phyloP scores from a whole-genome alignment of 2,329 filamentous ascomycete genomes.

The Xylariaceae sp. region DNA sequence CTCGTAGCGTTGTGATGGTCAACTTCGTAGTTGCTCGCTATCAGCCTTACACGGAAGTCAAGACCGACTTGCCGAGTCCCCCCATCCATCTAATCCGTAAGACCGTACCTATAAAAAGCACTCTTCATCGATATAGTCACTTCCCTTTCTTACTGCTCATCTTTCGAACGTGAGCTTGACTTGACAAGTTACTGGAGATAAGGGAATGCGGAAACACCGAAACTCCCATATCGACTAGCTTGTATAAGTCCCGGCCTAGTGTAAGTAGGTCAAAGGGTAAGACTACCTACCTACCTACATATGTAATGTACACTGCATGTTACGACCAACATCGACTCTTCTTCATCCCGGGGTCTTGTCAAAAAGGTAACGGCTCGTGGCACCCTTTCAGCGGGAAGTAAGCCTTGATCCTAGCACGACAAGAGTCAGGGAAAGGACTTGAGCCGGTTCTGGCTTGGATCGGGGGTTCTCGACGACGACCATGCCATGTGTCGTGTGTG shows the following conservation, averaged over 20 bases:
- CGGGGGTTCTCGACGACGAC: neutral
- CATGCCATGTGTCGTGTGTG: neutral
- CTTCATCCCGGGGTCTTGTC: neutral
- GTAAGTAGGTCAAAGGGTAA: too few species aligned
- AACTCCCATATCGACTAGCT: neutral
- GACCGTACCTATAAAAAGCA: neutral
- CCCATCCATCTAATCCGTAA: too few species aligned
- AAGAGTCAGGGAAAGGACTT: neutral
- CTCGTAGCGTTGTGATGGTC: neutral
- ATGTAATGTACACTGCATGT: too few species aligned
- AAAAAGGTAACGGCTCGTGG: neutral
- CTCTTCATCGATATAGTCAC: neutral
- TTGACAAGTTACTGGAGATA: neutral
- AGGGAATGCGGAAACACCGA: neutral
- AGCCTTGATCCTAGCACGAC: neutral
- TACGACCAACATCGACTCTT: neutral
- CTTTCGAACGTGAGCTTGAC: too few species aligned
- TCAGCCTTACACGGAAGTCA: neutral
- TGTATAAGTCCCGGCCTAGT: neutral
- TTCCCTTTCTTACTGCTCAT: neutral
- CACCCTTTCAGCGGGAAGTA: neutral
- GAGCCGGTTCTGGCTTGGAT: neutral
- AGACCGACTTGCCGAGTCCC: neutral
- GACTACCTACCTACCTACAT: too few species aligned
- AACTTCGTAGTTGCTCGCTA: neutral